phyloP scores from a whole-genome alignment of 2,329 filamentous ascomycete genomes.

The Fusarium coicis region DNA sequence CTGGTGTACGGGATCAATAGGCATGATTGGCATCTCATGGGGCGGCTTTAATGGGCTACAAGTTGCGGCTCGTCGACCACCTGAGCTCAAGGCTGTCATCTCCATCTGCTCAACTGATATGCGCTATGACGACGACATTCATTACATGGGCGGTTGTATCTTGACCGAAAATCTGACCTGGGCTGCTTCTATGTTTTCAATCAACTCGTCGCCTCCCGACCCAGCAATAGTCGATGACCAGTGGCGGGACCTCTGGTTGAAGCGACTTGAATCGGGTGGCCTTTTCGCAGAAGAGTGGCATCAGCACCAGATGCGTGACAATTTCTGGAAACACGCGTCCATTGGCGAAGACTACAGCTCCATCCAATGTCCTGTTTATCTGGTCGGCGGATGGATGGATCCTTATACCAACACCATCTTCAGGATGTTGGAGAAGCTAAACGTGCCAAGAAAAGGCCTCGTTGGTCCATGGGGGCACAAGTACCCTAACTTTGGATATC shows the following conservation, averaged over 20 bases:
- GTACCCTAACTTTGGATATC: constrained; percentile 4
- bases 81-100: neutral
- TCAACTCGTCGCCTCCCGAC: constrained; percentile 7
- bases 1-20: constrained; percentile 4
- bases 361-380: constrained; percentile 2
- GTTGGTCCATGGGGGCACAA: constrained; percentile 10
- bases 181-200: constrained; percentile 7
- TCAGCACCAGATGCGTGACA: neutral
- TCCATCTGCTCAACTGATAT: constrained; percentile 1
- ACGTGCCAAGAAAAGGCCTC: constrained; percentile 6
- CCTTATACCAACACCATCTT: constrained; percentile 15
- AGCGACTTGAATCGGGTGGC: neutral
- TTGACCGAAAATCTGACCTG: constrained; percentile 5
- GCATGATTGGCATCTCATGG: constrained; percentile 14
- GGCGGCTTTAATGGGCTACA: constrained; percentile 11
- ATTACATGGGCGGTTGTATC: constrained; percentile 10
- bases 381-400: constrained; percentile 7
- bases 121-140: constrained; percentile 9
- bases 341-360: neutral
- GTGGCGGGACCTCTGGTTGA: constrained; percentile 1
- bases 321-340: constrained; percentile 7
- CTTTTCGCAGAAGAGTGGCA: constrained; percentile 5
- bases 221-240: neutral
- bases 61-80: neutral
- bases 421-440: neutral